Conservation (phyloP, 208 protist species). For the Leishmania arabica region DNA sequence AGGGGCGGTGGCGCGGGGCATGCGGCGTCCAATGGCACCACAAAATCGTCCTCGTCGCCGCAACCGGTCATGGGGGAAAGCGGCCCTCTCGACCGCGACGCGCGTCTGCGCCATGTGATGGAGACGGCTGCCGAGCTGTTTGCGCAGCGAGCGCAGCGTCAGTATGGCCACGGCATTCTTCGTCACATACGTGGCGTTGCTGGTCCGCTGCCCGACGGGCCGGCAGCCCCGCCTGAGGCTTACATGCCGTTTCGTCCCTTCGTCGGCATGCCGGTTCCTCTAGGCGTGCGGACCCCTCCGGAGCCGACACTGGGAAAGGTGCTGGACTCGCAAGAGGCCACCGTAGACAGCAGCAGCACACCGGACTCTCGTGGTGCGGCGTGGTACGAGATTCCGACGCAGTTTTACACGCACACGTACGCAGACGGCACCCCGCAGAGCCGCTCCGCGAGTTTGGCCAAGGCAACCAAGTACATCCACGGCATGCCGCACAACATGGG, state of each 20-base stretch:
- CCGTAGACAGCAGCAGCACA: constrained; percentile 8
- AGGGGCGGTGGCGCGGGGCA: neutral
- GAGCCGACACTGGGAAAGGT: constrained; percentile 46
- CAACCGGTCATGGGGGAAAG: neutral
- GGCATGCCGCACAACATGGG: constrained; percentile 80
- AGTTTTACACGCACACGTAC: constrained; percentile 32
- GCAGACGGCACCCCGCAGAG: constrained; percentile 33
- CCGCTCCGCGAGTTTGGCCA: constrained; percentile 24
- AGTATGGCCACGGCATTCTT: constrained; percentile 68
- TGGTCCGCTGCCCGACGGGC: constrained; percentile 12
- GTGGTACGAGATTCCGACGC: constrained; percentile 10
- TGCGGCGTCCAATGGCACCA: neutral
- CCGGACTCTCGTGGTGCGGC: neutral
- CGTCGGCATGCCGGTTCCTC: constrained; percentile 43
- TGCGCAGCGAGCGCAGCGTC: constrained; percentile 39
- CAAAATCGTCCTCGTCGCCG: constrained; percentile 7
- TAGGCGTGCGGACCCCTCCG: constrained; percentile 55
- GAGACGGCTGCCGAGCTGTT: constrained; percentile 60
- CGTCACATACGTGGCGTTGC: constrained; percentile 33
- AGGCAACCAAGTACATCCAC: constrained; percentile 35
- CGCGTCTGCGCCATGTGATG: constrained; percentile 59
- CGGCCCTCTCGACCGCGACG: constrained; percentile 42
- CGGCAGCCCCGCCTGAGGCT: constrained; percentile 36
- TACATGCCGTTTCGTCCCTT: constrained; percentile 88
- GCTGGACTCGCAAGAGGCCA: constrained; percentile 15